Percentiles rank a stretch among this genome's conserved stretches.
These are phyloP conservation scores for Pneumocystis sp. DNA, from an alignment of 1,139 yeast genomes.

Conservation along the genomic window DNA sequence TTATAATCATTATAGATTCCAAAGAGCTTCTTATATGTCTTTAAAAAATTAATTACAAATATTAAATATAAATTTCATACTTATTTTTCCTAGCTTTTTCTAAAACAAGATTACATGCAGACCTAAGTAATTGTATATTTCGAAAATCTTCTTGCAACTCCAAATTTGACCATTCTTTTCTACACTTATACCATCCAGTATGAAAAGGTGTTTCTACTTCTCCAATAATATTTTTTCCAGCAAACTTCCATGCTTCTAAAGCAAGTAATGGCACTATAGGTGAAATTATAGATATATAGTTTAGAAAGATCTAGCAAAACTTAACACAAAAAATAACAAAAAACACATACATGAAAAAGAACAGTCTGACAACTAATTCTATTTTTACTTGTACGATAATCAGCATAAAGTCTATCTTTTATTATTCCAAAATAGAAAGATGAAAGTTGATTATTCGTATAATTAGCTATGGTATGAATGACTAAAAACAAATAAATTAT, in stretches of 20 bases:
- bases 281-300: slow-evolving; percentile 50
- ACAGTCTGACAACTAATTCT: slow-evolving; percentile 64
- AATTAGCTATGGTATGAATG: slow-evolving; percentile 44
- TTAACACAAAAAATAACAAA: background rate
- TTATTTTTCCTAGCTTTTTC: slow-evolving; percentile 37
- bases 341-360: slow-evolving; percentile 24
- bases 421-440: slow-evolving; percentile 74
- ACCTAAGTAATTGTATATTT: slow-evolving; percentile 34
- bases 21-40: slow-evolving; percentile 20
- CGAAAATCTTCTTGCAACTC: slow-evolving; percentile 24
- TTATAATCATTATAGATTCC: slow-evolving; percentile 16
- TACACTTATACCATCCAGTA: slow-evolving; percentile 29
- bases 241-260: slow-evolving; percentile 72
- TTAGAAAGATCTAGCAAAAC: slow-evolving; percentile 35
- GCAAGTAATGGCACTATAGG: slow-evolving; percentile 74
- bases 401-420: slow-evolving; percentile 77
- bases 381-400: slow-evolving; percentile 31
- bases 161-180: slow-evolving; percentile 27
- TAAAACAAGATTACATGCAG: slow-evolving; percentile 20
- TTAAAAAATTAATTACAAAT: slow-evolving; percentile 29
- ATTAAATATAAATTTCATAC: slow-evolving; percentile 48
- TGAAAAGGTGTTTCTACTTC: slow-evolving; percentile 12
- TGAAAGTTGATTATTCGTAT: slow-evolving; percentile 61
- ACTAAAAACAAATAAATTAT: background rate
- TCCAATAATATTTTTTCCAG: slow-evolving; percentile 28